A percentile compares a stretch with the other conserved stretches of the same genome.
These are phyloP conservation scores for Entomortierella parvispora DNA, from an alignment of 192 early-diverging fungal genomes.

Conservation along the genomic window DNA sequence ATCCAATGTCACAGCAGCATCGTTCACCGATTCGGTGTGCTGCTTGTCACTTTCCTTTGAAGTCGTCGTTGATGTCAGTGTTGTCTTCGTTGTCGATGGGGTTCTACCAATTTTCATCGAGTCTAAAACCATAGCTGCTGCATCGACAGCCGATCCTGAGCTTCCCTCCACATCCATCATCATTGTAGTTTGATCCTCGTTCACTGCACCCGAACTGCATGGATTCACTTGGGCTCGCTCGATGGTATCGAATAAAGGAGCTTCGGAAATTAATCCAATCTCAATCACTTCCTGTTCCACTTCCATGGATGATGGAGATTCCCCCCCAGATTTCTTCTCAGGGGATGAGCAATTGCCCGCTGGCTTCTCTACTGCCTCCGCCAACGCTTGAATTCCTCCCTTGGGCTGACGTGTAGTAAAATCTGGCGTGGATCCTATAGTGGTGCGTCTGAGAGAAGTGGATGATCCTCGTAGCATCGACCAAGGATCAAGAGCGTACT, in stretches of 20 bases:
- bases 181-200: too few relatives aligned
- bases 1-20: not conserved
- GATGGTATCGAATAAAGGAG: not conserved
- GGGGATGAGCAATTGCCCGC: too few relatives aligned
- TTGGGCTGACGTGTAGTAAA: too few relatives aligned
- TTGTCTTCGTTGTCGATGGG: not conserved
- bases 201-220: not conserved
- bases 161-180: not conserved
- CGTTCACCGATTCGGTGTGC: not conserved
- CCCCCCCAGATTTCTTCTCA: too few relatives aligned
- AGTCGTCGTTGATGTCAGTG: not conserved
- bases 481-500: too few relatives aligned
- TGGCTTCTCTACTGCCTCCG: too few relatives aligned
- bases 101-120: constrained; percentile 25
- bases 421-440: too few relatives aligned
- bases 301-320: constrained; percentile 5
- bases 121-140: constrained; percentile 21
- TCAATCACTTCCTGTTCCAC: constrained; percentile 1
- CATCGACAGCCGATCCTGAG: constrained; percentile 5
- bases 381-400: too few relatives aligned
- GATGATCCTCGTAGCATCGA: not conserved
- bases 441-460: too few relatives aligned
- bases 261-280: constrained; percentile 16
- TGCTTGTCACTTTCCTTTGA: not conserved
- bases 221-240: not conserved